Conservation (phyloP, 106 monocot genomes). For the Chionographis japonica region DNA sequence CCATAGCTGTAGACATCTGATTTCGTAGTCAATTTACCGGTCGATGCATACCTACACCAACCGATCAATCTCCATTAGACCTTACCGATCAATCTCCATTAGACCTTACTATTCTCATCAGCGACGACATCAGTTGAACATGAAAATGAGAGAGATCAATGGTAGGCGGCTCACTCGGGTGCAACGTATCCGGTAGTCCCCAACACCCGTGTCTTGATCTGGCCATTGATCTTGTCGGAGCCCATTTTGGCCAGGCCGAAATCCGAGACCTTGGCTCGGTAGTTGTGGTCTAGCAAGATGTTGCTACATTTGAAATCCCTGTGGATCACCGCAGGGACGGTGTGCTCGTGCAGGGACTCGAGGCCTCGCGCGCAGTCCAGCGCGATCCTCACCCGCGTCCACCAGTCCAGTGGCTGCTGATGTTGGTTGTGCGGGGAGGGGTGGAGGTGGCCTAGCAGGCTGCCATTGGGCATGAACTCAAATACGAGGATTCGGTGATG, state of each 20-base stretch:
- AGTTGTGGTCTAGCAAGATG: slow-evolving; percentile 75
- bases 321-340: slow-evolving; percentile 77
- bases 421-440: slow-evolving; percentile 6
- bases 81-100: neutral
- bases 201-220: slow-evolving; percentile 62
- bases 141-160: too few relatives aligned
- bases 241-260: slow-evolving; percentile 88
- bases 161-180: slow-evolving; percentile 62
- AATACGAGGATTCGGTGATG: slow-evolving; percentile 74
- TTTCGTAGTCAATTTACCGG: slow-evolving; percentile 80
- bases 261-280: slow-evolving; percentile 78
- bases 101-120: neutral
- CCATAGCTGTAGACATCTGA: slow-evolving; percentile 99
- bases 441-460: slow-evolving; percentile 73
- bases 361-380: slow-evolving; percentile 84
- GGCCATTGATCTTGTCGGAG: slow-evolving; percentile 84
- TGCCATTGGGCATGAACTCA: slow-evolving; percentile 87
- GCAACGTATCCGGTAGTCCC: slow-evolving; percentile 92
- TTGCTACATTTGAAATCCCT: slow-evolving; percentile 89
- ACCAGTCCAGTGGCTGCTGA: slow-evolving; percentile 49
- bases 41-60: slow-evolving; percentile 72
- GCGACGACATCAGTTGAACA: too few relatives aligned
- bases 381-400: slow-evolving; percentile 61
- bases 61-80: neutral
- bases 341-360: slow-evolving; percentile 87